Evolutionary conservation across 495 filamentous ascomycete species (phyloP), one percentile per base, ranked within the genome.

Genomic region (Penicillium bialowiezense): DNA sequence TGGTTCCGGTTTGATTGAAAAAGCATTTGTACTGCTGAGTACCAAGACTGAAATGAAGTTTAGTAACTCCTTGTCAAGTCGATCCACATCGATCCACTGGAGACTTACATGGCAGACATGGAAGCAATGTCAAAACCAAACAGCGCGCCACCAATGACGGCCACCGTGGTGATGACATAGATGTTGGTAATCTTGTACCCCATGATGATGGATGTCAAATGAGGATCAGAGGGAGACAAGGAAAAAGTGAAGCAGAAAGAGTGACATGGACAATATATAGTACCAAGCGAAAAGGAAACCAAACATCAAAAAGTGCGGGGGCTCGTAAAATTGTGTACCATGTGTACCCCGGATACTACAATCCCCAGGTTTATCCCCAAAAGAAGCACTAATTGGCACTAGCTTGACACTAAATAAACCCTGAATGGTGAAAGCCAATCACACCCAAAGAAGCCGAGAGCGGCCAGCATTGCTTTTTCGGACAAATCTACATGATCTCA

Each of bases 41-140:
- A 41, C 61, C 64, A 17, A 75, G 58, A 52, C 64, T 73, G 36
- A 21, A 0, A 20, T 13, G 15, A 12, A 10, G 24, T 41, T n/a
- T 36, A 48, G 50, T 15, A 1, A 33, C 24, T 28, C 9, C 5
- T 31, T 23, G 33, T 21, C 23, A 17, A n/a, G n/a, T n/a, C n/a
- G n/a, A n/a, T n/a, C n/a, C n/a, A n/a, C n/a, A n/a, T n/a, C n/a
- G n/a, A n/a, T n/a, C n/a, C n/a, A n/a, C n/a, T n/a, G n/a, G n/a
- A 20, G n/a, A 42, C 84, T 18, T 85, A 67, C 55, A 87, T 83
- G 44, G 83, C 85, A 43, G 77, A 79, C 84, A 89, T 86, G 33
- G 77, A 82, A 29, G 75, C 78, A 59, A 89, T 88, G 63, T 89
- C 85, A 67, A 87, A 89, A 60, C 85, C 85, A 62, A 89, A 89